Evolutionary conservation across 257 asterid species (phyloP).

Genomic region (Fraxinus cuspidata): DNA sequence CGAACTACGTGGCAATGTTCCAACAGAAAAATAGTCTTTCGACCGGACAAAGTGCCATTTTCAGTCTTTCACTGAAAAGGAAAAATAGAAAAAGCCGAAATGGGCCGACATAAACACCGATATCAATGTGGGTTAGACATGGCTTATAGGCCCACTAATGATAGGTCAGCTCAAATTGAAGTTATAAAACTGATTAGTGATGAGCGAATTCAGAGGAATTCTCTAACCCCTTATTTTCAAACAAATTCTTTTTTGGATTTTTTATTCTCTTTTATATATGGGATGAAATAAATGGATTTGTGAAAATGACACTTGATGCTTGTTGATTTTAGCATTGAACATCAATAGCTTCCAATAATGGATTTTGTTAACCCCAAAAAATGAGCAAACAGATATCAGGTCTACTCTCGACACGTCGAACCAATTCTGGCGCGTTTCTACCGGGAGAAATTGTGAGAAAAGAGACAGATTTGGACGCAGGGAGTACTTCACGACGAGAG

Average conservation of each 20-base stretch:
- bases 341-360: too few relatives aligned
- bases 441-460: too few relatives aligned
- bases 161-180: conserved; percentile 28
- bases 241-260: neutral
- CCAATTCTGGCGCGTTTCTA: too few relatives aligned
- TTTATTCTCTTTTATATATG: neutral
- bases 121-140: conserved; percentile 37
- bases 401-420: too few relatives aligned
- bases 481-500: too few relatives aligned
- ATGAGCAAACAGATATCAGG: too few relatives aligned
- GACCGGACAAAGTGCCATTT: neutral
- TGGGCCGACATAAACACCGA: conserved; percentile 55
- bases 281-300: neutral
- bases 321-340: too few relatives aligned
- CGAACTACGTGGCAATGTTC: conserved; percentile 13
- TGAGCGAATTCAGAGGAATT: neutral
- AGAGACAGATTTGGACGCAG: too few relatives aligned
- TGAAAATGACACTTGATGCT: neutral
- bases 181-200: neutral
- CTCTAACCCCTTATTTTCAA: neutral
- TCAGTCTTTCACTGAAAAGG: neutral
- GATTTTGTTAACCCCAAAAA: too few relatives aligned
- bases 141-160: conserved; percentile 36
- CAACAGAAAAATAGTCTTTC: neutral
- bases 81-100: neutral